Base-by-base conservation (phyloP, 345 rosid genomes). In the Nephelium lappaceum region DNA sequence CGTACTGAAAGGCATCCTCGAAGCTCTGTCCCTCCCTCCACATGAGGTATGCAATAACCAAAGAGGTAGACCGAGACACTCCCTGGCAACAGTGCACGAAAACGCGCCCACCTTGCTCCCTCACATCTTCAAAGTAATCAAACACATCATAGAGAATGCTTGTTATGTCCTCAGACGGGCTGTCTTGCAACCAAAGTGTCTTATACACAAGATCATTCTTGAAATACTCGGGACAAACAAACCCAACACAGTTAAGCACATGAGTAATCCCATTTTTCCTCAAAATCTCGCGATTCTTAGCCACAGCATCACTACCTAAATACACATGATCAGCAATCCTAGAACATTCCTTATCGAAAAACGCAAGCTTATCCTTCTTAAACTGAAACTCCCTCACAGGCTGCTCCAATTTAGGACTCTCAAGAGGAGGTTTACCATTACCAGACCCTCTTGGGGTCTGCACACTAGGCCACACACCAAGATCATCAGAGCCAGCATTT, bases 1-100 rank as follows among this genome's bases (percentile, higher is more conserved):
- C 95, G 71, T 81, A 84, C 55, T 84, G 93, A 83, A 91, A 91
- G 3, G 95, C 95, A 64, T 89, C 93, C 67, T 91, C 93, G 72
- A 91, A 91, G 81, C 90, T 89, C 85, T 88, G 95, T 18, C 93
- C 90, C 41, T 91, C 82, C 83, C 92, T 89, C 93, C 95, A 91
- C 93, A 89, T 91, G 49, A 89, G 90, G 84, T 91, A 91, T 11
- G 93, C 95, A 73, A 91, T 91, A 64, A 89, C 95, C 85, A 91
- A 72, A 62, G 93, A 91, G 31, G 89, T 84, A 3, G 95, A 91
- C 55, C 93, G 81, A 0, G 93, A 91, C 9, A 91, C 91, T 5
- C 95, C 93, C 77, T 91, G 95, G 77, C 83, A 91, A 79, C 95
- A 91, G 75, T 91, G 95, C 49, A 91, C 95, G 49, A 91, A 77